A percentile compares a stretch with the other conserved stretches of the same genome.
phyloP scores from a whole-genome alignment of 371 early-diverging fungal species.

The Umbelopsis sp. region DNA sequence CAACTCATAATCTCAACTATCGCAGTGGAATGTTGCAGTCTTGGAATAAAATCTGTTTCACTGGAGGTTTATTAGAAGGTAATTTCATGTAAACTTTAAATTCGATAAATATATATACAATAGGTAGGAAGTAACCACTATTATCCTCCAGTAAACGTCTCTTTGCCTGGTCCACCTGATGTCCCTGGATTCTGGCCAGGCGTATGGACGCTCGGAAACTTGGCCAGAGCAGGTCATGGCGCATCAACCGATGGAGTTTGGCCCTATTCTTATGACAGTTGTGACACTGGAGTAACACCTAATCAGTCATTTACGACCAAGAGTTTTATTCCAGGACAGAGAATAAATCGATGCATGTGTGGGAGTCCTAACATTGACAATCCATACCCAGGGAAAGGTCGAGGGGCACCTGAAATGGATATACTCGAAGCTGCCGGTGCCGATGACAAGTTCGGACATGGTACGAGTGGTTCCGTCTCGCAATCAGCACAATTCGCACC shows the following conservation, averaged over 20 bases:
- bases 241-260: constrained; percentile 62
- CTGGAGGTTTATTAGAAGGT: constrained; percentile 60
- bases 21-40: constrained; percentile 60
- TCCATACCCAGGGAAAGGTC: constrained; percentile 55
- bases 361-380: constrained; percentile 40
- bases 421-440: constrained; percentile 52
- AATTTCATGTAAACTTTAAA: background rate
- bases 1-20: constrained; percentile 44
- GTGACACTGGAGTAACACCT: constrained; percentile 52
- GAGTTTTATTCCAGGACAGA: constrained; percentile 40
- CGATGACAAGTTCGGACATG: constrained; percentile 23
- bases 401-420: constrained; percentile 63
- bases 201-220: constrained; percentile 62
- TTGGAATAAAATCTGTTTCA: constrained; percentile 69
- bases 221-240: constrained; percentile 59
- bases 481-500: constrained; percentile 56
- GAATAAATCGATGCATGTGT: constrained; percentile 58
- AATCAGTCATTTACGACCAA: constrained; percentile 37
- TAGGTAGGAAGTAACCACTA: no score
- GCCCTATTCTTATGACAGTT: constrained; percentile 58
- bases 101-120: background rate
- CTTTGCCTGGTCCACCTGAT: constrained; percentile 49
- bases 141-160: constrained; percentile 41
- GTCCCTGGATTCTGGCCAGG: constrained; percentile 61
- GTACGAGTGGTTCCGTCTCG: constrained; percentile 31